Percentiles rank a stretch among this genome's conserved stretches.
phyloP scores from a whole-genome alignment of 1,284 basidiomycete species.

The Jaminaea rosea region DNA sequence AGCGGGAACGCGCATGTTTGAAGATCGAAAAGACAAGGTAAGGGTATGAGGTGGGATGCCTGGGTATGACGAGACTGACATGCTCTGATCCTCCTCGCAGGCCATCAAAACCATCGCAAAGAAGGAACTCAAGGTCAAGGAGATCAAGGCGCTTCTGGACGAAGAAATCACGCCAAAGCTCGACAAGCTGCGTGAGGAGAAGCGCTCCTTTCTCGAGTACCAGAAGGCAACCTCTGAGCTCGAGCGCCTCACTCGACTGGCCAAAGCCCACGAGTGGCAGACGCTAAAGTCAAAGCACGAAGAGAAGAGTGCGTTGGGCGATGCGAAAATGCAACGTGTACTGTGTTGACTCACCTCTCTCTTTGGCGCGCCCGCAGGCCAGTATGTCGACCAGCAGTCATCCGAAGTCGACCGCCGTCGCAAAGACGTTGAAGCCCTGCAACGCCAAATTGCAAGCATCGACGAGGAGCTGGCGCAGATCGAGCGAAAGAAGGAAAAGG shows the following conservation, averaged over 20 bases:
- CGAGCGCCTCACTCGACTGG: constrained; percentile 72
- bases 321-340: constrained; percentile 35
- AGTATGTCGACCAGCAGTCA: too few species aligned
- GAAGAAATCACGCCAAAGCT: constrained; percentile 95
- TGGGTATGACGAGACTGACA: too few species aligned
- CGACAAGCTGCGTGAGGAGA: constrained; percentile 80
- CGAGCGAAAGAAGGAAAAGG: constrained; percentile 53
- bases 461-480: constrained; percentile 53
- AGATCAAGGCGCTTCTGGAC: constrained; percentile 58
- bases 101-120: constrained; percentile 93
- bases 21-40: constrained; percentile 95
- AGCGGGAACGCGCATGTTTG: constrained; percentile 97
- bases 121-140: constrained; percentile 92
- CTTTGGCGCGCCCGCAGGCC: too few species aligned
- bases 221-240: constrained; percentile 83
- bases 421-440: constrained; percentile 44
- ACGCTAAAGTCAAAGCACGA: constrained; percentile 41
- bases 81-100: too few species aligned
- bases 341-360: too few species aligned
- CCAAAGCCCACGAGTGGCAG: constrained; percentile 85
- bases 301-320: constrained; percentile 47
- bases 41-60: too few species aligned
- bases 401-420: constrained; percentile 45
- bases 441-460: constrained; percentile 45
- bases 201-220: constrained; percentile 78